Percentiles rank a stretch among this genome's conserved stretches.
These are phyloP conservation scores for Bipolaris victoriae DNA, from an alignment of 2,329 filamentous ascomycete genomes.

Conservation along the genomic window DNA sequence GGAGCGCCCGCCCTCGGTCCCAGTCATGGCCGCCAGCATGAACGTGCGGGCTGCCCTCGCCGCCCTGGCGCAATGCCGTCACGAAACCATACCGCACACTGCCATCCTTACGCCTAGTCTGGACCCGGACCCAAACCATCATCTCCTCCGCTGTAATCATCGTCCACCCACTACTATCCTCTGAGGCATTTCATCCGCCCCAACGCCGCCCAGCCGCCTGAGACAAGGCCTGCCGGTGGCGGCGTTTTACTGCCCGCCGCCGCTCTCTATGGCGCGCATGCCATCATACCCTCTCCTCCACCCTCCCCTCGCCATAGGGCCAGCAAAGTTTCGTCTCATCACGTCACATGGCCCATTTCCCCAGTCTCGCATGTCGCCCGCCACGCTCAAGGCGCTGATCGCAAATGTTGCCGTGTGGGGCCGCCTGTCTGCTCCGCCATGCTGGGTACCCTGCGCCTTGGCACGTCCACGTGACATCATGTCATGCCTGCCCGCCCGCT, in stretches of 20 bases:
- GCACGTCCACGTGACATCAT: conserved; percentile 12
- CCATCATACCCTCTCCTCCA: not conserved
- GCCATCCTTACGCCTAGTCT: too few relatives aligned
- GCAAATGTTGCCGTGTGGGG: conserved; percentile 10
- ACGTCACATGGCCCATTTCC: not conserved
- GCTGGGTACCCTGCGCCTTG: not conserved
- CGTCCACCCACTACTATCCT: too few relatives aligned
- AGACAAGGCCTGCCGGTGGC: not conserved
- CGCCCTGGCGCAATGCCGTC: not conserved
- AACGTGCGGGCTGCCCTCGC: not conserved
- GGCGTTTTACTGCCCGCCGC: not conserved
- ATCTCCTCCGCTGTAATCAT: too few relatives aligned
- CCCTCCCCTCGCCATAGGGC: too few relatives aligned
- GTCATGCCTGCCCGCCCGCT: conserved; percentile 12
- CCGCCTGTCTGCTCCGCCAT: conserved; percentile 10
- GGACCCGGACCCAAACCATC: too few relatives aligned
- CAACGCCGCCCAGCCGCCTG: not conserved
- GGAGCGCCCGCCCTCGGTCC: too few relatives aligned
- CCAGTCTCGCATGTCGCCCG: not conserved
- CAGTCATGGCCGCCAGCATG: too few relatives aligned
- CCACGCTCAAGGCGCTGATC: conserved; percentile 9
- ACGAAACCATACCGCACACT: too few relatives aligned
- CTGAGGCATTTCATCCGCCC: too few relatives aligned
- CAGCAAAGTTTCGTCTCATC: too few relatives aligned
- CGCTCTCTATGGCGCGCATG: not conserved